phyloP scores from a whole-genome alignment of 257 asterid species.

The Linaria vulgaris region DNA sequence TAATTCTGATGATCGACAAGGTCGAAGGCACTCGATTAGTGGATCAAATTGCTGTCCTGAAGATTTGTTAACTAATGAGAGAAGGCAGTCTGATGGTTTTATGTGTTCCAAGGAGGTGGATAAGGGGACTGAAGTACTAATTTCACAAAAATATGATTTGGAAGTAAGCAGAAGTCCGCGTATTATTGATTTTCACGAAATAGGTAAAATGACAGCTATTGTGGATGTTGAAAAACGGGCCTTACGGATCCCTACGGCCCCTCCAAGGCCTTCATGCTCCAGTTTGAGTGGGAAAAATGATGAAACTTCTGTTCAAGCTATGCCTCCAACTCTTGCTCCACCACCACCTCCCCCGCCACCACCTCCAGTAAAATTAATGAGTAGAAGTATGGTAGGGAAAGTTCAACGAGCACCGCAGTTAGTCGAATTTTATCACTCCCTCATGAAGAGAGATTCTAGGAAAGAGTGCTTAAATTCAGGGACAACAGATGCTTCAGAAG shows the following conservation, averaged over 20 bases:
- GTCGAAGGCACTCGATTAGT: slow-evolving; percentile 81
- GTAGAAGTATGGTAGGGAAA: slow-evolving; percentile 41
- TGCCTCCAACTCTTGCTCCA: slow-evolving; percentile 29
- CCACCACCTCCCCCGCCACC: slow-evolving; percentile 82
- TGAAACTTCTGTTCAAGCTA: slow-evolving; percentile 37
- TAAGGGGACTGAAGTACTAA: slow-evolving; percentile 43
- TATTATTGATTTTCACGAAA: slow-evolving; percentile 38
- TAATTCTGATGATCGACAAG: slow-evolving; percentile 46
- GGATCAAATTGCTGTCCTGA: slow-evolving; percentile 60
- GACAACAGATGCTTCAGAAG: slow-evolving; percentile 57
- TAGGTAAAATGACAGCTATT: slow-evolving; percentile 47
- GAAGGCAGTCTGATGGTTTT: slow-evolving; percentile 82
- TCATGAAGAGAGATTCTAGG: slow-evolving; percentile 88
- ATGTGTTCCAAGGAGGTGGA: slow-evolving; percentile 61
- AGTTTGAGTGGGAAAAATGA: slow-evolving; percentile 36
- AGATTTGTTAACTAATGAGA: slow-evolving; percentile 51
- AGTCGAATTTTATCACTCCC: slow-evolving; percentile 86
- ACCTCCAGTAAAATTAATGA: slow-evolving; percentile 56
- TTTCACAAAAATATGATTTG: slow-evolving; percentile 48
- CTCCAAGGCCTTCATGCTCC: slow-evolving; percentile 77
- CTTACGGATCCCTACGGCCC: slow-evolving; percentile 78
- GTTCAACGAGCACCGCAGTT: slow-evolving; percentile 92
- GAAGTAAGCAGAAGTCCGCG: slow-evolving; percentile 39
- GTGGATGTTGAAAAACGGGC: slow-evolving; percentile 71
- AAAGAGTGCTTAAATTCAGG: slow-evolving; percentile 76